Percentiles rank a stretch among this genome's conserved stretches.
These are phyloP conservation scores for Fusarium sp. DNA, from an alignment of 2,329 filamentous ascomycete species.

Conservation along the genomic window DNA sequence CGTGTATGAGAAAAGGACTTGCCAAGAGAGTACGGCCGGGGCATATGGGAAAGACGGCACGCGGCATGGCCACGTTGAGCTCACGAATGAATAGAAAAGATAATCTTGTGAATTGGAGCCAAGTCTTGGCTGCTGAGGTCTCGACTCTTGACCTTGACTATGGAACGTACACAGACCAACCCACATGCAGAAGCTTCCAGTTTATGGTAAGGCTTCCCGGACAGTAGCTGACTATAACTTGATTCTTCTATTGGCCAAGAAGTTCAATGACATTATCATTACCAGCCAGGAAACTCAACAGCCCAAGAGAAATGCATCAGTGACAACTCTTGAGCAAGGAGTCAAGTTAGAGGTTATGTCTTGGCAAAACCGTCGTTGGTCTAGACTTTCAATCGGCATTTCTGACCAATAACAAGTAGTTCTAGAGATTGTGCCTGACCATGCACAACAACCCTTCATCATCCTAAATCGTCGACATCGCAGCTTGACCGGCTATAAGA, in stretches of 20 bases:
- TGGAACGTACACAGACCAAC: background rate
- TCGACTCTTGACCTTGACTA: slow-evolving; percentile 38
- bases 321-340: slow-evolving; percentile 27
- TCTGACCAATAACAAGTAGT: slow-evolving; percentile 25
- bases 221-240: background rate
- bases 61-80: slow-evolving; percentile 34
- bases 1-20: slow-evolving; percentile 12
- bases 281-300: background rate
- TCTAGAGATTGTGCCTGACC: slow-evolving; percentile 26
- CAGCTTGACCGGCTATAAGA: slow-evolving; percentile 46
- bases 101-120: slow-evolving; percentile 38
- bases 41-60: slow-evolving; percentile 43
- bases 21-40: slow-evolving; percentile 41
- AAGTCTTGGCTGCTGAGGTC: slow-evolving; percentile 47
- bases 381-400: slow-evolving; percentile 27
- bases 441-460: slow-evolving; percentile 27
- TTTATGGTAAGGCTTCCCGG: background rate
- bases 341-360: slow-evolving; percentile 14
- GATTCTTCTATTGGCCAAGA: slow-evolving; percentile 25
- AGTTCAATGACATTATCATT: slow-evolving; percentile 7
- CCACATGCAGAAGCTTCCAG: background rate
- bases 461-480: slow-evolving; percentile 39
- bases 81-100: slow-evolving; percentile 13
- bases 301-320: slow-evolving; percentile 35
- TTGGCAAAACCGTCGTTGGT: slow-evolving; percentile 30